A percentile compares a stretch with the other conserved stretches of the same genome.
Evolutionary conservation across 208 protist genomes (phyloP).

Genomic region (Acanthamoeba healyi): DNA sequence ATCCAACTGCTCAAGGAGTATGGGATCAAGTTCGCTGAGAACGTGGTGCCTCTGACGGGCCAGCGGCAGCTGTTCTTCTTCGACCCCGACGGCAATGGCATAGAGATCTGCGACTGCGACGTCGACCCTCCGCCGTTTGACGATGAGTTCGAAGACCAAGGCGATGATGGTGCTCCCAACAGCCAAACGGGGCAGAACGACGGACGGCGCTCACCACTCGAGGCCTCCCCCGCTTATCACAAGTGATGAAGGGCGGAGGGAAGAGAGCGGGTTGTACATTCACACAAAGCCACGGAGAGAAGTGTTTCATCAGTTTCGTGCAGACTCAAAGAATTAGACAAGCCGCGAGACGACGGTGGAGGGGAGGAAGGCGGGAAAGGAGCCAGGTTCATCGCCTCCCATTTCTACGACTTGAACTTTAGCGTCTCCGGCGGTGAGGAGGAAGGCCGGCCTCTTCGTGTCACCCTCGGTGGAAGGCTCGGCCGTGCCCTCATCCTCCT

Average conservation of each 20-base stretch:
- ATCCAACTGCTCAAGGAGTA: slow-evolving; percentile 23
- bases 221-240: not conserved
- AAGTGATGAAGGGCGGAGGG: not conserved
- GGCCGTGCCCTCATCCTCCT: not conserved
- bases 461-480: not conserved
- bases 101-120: slow-evolving; percentile 39
- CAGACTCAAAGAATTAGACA: no score
- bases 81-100: slow-evolving; percentile 22
- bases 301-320: no score
- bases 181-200: not conserved
- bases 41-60: not conserved
- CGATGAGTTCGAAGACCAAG: not conserved
- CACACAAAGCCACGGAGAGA: no score
- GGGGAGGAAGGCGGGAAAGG: not conserved
- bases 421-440: not conserved
- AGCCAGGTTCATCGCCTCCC: not conserved
- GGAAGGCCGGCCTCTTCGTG: not conserved
- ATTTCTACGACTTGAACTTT: not conserved
- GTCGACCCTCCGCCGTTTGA: slow-evolving; percentile 16
- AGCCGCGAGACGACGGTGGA: not conserved
- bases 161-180: no score
- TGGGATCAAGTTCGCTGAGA: slow-evolving; percentile 18
- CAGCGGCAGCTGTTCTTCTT: slow-evolving; percentile 68
- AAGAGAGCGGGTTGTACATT: no score
- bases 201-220: not conserved